Conservation (phyloP, 2,329 filamentous ascomycete genomes). For the Aspergillus sp. region DNA sequence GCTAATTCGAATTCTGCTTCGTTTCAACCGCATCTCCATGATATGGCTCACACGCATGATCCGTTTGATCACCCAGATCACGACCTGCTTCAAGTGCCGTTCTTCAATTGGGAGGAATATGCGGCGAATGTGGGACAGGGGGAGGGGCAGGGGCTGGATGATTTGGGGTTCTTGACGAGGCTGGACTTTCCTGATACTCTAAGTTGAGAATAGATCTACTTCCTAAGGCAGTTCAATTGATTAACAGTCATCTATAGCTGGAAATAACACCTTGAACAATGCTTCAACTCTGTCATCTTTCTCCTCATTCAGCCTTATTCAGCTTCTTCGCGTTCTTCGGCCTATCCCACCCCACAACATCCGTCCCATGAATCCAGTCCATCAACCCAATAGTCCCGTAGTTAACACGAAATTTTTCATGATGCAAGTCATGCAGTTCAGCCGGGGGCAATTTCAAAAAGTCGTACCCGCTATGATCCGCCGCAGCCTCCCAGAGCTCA, state of each 20-base stretch:
- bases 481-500: constrained; percentile 53
- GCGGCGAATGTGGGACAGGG: neutral
- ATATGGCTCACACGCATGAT: neutral
- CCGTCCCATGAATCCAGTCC: constrained; percentile 58
- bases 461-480: constrained; percentile 60
- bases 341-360: constrained; percentile 18
- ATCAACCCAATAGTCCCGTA: constrained; percentile 55
- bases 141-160: neutral
- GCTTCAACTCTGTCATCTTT: no score
- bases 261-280: no score
- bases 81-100: neutral
- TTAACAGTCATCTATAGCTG: no score
- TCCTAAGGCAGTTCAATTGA: no score
- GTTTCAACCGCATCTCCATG: neutral
- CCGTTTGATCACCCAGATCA: neutral
- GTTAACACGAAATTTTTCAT: constrained; percentile 57
- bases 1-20: neutral
- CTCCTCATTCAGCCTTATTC: constrained; percentile 12
- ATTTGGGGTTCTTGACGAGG: constrained; percentile 5
- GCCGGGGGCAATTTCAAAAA: constrained; percentile 46
- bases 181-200: neutral
- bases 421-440: constrained; percentile 56
- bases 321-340: neutral
- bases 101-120: constrained; percentile 4
- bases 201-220: neutral